Evolutionary conservation across 495 filamentous ascomycete species (phyloP), one percentile per base, ranked within the genome.

Genomic region (Tuber umbilicatum): DNA sequence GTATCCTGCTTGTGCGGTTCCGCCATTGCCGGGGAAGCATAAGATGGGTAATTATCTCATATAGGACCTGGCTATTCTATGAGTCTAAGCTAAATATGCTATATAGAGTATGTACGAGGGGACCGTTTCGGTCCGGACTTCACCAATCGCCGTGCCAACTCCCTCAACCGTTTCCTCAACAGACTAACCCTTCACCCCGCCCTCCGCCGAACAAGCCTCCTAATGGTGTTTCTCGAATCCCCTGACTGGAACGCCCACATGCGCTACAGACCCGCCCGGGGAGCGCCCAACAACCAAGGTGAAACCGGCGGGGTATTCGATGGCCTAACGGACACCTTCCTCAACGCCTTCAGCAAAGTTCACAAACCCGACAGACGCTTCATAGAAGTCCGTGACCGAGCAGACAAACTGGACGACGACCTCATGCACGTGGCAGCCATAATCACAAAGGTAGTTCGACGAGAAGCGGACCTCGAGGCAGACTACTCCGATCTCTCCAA

Each of bases 171-270:
- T 64, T 99, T 98, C 82, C 87, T 99, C 41, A 90, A 91, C 79
- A 93, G 95, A 16, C 83, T 97, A 70, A 89, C 93, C 0, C 86
- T 97, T 41, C 95, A 99, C 82, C 95, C 95, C 3, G 90, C 93
- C 21, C 90, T 99, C 45, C 92, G 95, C n/a, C 90, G 94, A 38
- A 89, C 91, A 9, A 84, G 88, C 70, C 87, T 97, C 68, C 88
- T 99, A 38, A 90, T 93, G 74, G 89, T 91, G 67, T 99, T 99
- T 84, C 88, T 99, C 76, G 95, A 99, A 83, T 93, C 89, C 75
- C 86, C 88, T 31, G 96, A 99, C 83, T 98, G 96, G 95, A 97
- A 99, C 82, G 91, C 92, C 27, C 93, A 92, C 50, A 97, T 99
- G 94, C 89, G 91, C 60, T 86, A 87, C 79, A 89, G 93, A 39